Evolutionary conservation across 2,329 filamentous ascomycete species (phyloP).

Genomic region (Pseudohalonectria lignicola): DNA sequence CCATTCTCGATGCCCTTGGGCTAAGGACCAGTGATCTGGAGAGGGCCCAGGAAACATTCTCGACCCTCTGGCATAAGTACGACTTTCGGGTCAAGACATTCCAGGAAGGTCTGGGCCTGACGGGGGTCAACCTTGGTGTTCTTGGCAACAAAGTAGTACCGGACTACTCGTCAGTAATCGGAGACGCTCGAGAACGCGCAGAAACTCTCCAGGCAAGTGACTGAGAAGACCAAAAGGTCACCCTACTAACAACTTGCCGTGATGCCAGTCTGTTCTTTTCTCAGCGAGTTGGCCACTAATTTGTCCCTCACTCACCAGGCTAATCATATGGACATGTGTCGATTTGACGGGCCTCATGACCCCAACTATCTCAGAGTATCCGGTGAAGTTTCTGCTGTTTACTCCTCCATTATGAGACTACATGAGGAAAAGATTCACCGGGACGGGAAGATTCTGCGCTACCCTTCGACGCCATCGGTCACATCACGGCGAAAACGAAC

Average conservation of each 20-base stretch:
- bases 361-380: constrained; percentile 6
- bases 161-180: constrained; percentile 8
- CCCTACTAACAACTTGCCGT: too few relatives aligned
- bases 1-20: constrained; percentile 5
- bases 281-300: too few relatives aligned
- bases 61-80: constrained; percentile 7
- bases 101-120: constrained; percentile 9
- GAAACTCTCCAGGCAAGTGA: constrained; percentile 9
- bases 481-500: neutral
- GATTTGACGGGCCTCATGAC: constrained; percentile 5
- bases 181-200: constrained; percentile 7
- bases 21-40: constrained; percentile 8
- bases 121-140: constrained; percentile 4
- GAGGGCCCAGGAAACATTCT: constrained; percentile 9
- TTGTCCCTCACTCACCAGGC: too few relatives aligned
- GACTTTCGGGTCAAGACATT: constrained; percentile 11
- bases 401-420: too few relatives aligned
- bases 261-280: too few relatives aligned
- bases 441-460: neutral
- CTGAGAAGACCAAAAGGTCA: too few relatives aligned
- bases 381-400: constrained; percentile 3
- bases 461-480: neutral
- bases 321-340: constrained; percentile 10
- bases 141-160: constrained; percentile 10
- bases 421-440: neutral